A percentile compares a stretch with the other conserved stretches of the same genome.
phyloP scores from a whole-genome alignment of 441 rosid genomes.

The Erysimum cheiri region DNA sequence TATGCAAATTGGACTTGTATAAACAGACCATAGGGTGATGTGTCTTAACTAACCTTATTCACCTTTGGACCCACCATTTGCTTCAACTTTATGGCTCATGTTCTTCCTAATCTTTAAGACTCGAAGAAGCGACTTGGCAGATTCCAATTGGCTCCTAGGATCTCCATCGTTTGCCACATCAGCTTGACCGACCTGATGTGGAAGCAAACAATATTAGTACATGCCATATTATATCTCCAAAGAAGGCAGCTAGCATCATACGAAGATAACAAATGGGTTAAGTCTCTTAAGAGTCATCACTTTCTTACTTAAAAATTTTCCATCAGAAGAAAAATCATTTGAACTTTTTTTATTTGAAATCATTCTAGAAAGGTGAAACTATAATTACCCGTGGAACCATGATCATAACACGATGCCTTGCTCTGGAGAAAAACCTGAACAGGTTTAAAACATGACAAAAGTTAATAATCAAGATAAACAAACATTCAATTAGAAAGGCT shows the following conservation, averaged over 20 bases:
- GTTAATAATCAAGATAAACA: not conserved
- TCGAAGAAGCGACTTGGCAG: conserved; percentile 31
- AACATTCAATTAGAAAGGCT: conserved; percentile 19
- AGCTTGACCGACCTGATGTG: conserved; percentile 39
- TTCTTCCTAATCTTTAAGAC: conserved; percentile 50
- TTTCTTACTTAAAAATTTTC: conserved; percentile 13
- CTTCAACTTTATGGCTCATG: conserved; percentile 53
- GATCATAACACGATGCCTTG: not conserved
- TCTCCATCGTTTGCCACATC: conserved; percentile 40
- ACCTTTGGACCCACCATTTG: conserved; percentile 37
- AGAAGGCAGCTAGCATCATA: not conserved
- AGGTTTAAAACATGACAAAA: conserved; percentile 11
- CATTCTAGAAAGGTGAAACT: not conserved
- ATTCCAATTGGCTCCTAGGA: conserved; percentile 39
- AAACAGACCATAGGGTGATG: conserved; percentile 32
- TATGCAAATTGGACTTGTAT: conserved; percentile 39
- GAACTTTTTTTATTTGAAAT: not conserved
- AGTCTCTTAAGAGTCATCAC: not conserved
- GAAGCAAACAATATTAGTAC: conserved; percentile 28
- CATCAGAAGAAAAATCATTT: not conserved
- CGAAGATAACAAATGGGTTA: not conserved
- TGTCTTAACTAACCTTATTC: conserved; percentile 23
- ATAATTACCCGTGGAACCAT: conserved; percentile 1
- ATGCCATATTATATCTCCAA: conserved; percentile 18
- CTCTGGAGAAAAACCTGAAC: conserved; percentile 11